Percentiles rank a stretch among this genome's conserved stretches.
Conservation (phyloP, 2,329 filamentous ascomycete species). For the Cordyceps javanica region DNA sequence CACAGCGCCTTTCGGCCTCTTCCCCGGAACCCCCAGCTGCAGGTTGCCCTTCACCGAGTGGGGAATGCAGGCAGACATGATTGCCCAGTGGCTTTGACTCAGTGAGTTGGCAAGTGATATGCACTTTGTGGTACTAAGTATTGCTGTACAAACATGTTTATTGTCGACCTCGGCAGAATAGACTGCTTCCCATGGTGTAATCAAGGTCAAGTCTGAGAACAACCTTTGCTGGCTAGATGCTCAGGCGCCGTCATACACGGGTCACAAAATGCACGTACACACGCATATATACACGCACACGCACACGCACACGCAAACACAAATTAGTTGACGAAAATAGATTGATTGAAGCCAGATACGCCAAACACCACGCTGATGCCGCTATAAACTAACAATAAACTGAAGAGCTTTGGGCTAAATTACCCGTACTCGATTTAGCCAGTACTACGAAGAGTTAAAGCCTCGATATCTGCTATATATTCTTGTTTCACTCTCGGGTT, state of each 20-base stretch:
- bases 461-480: slow-evolving; percentile 9
- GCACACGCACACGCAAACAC: not conserved
- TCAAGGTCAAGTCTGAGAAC: not conserved
- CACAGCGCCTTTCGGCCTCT: not conserved
- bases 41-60: slow-evolving; percentile 10
- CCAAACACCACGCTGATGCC: slow-evolving; percentile 12
- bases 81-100: not conserved
- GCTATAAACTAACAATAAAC: slow-evolving; percentile 9
- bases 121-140: not conserved
- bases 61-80: not conserved
- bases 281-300: not conserved
- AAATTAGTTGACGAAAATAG: not conserved
- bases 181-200: not conserved
- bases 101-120: not conserved
- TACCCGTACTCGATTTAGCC: slow-evolving; percentile 4
- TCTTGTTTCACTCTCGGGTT: not conserved
- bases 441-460: not conserved
- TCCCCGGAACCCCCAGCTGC: not conserved
- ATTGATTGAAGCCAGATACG: slow-evolving; percentile 2
- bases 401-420: not conserved
- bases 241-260: not conserved
- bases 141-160: not conserved
- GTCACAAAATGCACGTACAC: not conserved
- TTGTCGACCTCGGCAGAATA: not conserved
- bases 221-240: not conserved